These are phyloP conservation scores for Mycena maculata DNA, from an alignment of 768 basidiomycete species.

Conservation along the genomic window DNA sequence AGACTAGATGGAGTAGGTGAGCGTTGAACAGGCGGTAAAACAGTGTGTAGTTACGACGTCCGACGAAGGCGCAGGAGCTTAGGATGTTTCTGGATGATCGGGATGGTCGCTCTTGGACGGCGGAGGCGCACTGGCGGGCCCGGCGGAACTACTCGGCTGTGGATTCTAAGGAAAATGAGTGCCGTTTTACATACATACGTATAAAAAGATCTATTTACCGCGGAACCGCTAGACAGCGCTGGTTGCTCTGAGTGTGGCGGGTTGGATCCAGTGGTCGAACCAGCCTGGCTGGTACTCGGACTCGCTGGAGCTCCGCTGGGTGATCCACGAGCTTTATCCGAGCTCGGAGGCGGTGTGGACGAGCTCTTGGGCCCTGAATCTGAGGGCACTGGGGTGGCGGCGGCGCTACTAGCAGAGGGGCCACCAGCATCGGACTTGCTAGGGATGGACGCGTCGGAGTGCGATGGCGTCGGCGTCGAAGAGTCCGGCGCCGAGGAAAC, in stretches of 20 bases:
- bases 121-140: not conserved
- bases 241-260: not conserved
- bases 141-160: not conserved
- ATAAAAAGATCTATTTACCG: not conserved
- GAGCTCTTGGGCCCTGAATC: not conserved
- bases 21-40: not conserved
- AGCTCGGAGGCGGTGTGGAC: not conserved
- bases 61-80: not conserved
- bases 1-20: not conserved
- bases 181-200: not conserved
- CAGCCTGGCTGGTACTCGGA: not conserved
- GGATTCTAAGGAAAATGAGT: not conserved
- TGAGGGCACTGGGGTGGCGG: not conserved
- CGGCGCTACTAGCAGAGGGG: not conserved
- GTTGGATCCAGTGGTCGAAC: not conserved
- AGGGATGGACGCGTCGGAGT: not conserved
- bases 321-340: not conserved
- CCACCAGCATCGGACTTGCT: not conserved
- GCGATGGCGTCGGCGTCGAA: not conserved
- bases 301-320: not conserved
- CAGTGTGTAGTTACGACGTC: not conserved
- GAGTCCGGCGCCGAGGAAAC: not conserved
- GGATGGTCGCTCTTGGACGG: not conserved
- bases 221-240: not conserved
- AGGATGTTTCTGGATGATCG: not conserved